Conservation (phyloP, 1,284 basidiomycete genomes). For the Phlebopus sp. region DNA sequence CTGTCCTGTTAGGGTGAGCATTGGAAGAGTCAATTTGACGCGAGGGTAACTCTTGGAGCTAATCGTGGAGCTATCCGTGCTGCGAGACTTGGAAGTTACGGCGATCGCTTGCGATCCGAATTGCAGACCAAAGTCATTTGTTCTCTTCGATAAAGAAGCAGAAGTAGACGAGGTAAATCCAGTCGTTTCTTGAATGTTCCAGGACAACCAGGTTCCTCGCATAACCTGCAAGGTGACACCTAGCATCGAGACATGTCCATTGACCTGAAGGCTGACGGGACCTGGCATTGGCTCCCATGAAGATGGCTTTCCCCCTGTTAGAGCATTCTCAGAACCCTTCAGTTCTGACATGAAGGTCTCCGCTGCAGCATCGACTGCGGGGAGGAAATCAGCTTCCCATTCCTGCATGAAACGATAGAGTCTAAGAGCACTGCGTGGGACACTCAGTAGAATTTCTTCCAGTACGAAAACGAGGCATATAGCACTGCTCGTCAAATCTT, state of each 20-base stretch:
- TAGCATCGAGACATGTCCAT: constrained; percentile 47
- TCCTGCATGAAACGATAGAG: constrained; percentile 75
- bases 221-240: constrained; percentile 72
- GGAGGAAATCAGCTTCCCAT: constrained; percentile 76
- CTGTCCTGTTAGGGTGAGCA: constrained; percentile 57
- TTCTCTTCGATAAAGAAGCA: constrained; percentile 32
- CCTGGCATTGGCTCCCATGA: constrained; percentile 26
- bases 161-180: constrained; percentile 45
- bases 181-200: constrained; percentile 55
- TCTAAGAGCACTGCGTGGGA: constrained; percentile 77
- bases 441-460: constrained; percentile 48
- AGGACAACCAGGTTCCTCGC: constrained; percentile 81
- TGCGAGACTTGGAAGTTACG: constrained; percentile 50
- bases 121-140: constrained; percentile 59
- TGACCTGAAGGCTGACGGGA: constrained; percentile 42
- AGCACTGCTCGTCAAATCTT: constrained; percentile 39
- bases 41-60: constrained; percentile 38
- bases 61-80: constrained; percentile 33
- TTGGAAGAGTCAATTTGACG: constrained; percentile 63
- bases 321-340: constrained; percentile 33
- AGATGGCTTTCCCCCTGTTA: constrained; percentile 21
- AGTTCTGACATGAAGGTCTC: constrained; percentile 65
- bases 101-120: constrained; percentile 61
- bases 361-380: constrained; percentile 64
- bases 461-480: constrained; percentile 46